Percentiles rank a stretch among this genome's conserved stretches.
These are phyloP conservation scores for Trametes cingulata DNA, from an alignment of 768 basidiomycete species.

Conservation along the genomic window DNA sequence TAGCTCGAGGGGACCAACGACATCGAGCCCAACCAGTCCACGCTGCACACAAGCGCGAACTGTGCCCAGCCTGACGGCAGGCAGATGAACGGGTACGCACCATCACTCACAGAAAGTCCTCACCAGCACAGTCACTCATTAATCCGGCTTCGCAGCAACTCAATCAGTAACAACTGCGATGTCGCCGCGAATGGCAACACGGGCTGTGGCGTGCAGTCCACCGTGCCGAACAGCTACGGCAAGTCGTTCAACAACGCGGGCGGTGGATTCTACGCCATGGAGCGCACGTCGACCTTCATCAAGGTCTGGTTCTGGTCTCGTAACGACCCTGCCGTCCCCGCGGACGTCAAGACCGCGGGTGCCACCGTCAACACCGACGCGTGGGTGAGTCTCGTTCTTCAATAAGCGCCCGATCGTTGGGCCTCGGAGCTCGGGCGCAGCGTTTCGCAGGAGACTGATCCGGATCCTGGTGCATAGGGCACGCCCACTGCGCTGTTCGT, in stretches of 20 bases:
- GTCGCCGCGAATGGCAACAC: slow-evolving; percentile 47
- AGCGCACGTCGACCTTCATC: slow-evolving; percentile 56
- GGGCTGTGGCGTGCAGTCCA: slow-evolving; percentile 54
- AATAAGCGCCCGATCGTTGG: not conserved
- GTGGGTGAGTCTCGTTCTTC: slow-evolving; percentile 45
- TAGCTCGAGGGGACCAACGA: slow-evolving; percentile 59
- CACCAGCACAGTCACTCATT: slow-evolving; percentile 15
- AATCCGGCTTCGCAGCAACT: slow-evolving; percentile 19
- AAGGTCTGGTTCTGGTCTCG: slow-evolving; percentile 76
- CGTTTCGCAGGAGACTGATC: slow-evolving; percentile 2
- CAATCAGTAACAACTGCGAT: slow-evolving; percentile 50
- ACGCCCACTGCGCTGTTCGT: slow-evolving; percentile 64
- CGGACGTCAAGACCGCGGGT: slow-evolving; percentile 46
- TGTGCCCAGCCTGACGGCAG: slow-evolving; percentile 52
- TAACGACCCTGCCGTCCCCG: slow-evolving; percentile 42
- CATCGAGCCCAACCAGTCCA: slow-evolving; percentile 48
- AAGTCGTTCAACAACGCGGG: slow-evolving; percentile 58
- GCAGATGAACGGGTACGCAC: slow-evolving; percentile 45
- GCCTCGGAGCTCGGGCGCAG: no score
- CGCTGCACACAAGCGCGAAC: slow-evolving; percentile 58
- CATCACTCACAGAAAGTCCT: not conserved
- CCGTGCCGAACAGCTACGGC: slow-evolving; percentile 50
- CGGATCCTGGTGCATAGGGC: slow-evolving; percentile 40
- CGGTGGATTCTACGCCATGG: slow-evolving; percentile 68
- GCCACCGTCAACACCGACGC: slow-evolving; percentile 45